Evolutionary conservation across 192 early-diverging fungal genomes (phyloP).

Genomic region (Podila minutissima): DNA sequence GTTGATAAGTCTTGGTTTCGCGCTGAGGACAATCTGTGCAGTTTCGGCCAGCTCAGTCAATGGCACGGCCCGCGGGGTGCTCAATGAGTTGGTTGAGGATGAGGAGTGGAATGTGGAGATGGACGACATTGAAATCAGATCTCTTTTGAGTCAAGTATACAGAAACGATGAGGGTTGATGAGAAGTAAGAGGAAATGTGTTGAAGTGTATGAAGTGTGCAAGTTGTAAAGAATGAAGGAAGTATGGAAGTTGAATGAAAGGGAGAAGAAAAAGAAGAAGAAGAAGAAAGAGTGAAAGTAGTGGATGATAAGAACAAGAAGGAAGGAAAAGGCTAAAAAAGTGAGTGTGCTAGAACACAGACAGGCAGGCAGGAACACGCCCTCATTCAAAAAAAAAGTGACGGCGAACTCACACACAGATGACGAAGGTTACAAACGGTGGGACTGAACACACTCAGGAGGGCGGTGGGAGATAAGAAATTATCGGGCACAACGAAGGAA

Average conservation of each 20-base stretch:
- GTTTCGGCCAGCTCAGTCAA: slow-evolving; percentile 44
- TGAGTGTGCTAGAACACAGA: background rate
- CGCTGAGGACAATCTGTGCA: slow-evolving; percentile 28
- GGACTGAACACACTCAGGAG: no score
- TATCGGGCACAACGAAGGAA: no score
- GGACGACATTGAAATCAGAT: background rate
- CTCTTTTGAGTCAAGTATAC: background rate
- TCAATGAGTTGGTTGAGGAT: slow-evolving; percentile 7
- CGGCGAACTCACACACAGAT: no score
- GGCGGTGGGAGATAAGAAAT: no score
- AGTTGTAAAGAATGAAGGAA: background rate
- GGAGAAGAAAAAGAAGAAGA: background rate
- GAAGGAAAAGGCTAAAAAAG: background rate
- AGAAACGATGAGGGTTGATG: background rate
- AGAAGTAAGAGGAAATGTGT: background rate
- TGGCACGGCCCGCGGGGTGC: slow-evolving; percentile 14
- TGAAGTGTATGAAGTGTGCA: background rate
- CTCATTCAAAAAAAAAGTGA: background rate
- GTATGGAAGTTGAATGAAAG: background rate
- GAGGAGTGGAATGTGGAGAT: slow-evolving; percentile 5
- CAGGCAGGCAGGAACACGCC: background rate
- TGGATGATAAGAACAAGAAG: background rate
- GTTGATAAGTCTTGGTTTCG: slow-evolving; percentile 56
- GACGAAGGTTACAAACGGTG: no score
- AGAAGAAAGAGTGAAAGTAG: background rate